These are phyloP conservation scores for Fragaria iinumae DNA, from an alignment of 306 rosid genomes.

Conservation along the genomic window DNA sequence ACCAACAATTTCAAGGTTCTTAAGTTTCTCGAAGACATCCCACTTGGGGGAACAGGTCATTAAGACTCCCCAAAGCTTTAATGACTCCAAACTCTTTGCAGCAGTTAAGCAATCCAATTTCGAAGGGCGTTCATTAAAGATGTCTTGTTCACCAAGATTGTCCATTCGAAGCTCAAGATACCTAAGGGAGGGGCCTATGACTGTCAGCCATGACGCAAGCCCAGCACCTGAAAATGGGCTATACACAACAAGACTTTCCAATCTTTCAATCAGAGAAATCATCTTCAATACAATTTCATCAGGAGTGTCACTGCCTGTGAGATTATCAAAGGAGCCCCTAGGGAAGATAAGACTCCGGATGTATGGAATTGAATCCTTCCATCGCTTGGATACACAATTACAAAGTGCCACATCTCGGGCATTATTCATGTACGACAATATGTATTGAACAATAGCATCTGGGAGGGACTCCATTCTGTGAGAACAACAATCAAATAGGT, in stretches of 20 bases:
- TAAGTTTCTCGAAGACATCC: conserved; percentile 66
- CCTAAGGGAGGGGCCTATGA: conserved; percentile 50
- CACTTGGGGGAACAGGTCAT: conserved; percentile 67
- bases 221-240: conserved; percentile 75
- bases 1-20: conserved; percentile 81
- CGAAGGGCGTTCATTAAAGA: conserved; percentile 50
- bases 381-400: conserved; percentile 80
- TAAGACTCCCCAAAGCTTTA: conserved; percentile 91
- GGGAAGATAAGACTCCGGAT: conserved; percentile 71
- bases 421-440: conserved; percentile 60
- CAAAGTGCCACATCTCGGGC: conserved; percentile 81
- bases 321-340: conserved; percentile 68
- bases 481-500: conserved; percentile 25
- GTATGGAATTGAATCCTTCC: conserved; percentile 69
- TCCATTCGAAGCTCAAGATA: conserved; percentile 91
- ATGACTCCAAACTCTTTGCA: conserved; percentile 66
- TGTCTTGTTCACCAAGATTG: conserved; percentile 50
- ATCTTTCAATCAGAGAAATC: conserved; percentile 48
- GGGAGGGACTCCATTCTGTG: conserved; percentile 81
- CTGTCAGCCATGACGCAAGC: conserved; percentile 76
- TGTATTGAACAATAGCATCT: conserved; percentile 71
- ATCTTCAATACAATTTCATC: conserved; percentile 67
- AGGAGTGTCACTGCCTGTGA: conserved; percentile 34
- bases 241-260: conserved; percentile 78
- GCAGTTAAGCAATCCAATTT: conserved; percentile 62